These are phyloP conservation scores for Botrytis tulipae DNA, from an alignment of 2,329 filamentous ascomycete genomes.

Conservation along the genomic window DNA sequence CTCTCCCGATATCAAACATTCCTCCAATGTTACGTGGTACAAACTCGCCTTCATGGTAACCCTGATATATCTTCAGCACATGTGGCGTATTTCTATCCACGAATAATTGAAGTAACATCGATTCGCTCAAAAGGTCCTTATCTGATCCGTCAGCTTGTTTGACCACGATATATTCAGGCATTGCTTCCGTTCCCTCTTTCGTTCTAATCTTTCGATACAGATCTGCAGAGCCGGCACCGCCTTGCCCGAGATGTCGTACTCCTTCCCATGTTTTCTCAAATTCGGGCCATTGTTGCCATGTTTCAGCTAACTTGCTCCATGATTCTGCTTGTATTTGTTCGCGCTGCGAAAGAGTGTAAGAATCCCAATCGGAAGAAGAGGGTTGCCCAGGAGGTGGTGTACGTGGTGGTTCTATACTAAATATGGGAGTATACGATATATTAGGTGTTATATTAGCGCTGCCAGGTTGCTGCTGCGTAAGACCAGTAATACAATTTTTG, in stretches of 20 bases:
- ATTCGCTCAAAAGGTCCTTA: neutral
- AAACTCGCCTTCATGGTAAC: neutral
- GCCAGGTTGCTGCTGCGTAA: neutral
- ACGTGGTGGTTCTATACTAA: neutral
- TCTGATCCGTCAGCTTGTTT: neutral
- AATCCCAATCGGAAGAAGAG: neutral
- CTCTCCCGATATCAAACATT: constrained; percentile 3
- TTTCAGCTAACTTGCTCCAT: neutral
- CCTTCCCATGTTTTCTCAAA: neutral
- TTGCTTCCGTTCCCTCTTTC: neutral
- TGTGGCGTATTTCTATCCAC: neutral
- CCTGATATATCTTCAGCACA: neutral
- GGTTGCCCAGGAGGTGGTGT: neutral
- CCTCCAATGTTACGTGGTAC: neutral
- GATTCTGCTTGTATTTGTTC: neutral
- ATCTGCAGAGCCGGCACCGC: neutral
- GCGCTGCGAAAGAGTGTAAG: neutral
- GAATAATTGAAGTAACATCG: neutral
- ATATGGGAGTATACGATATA: neutral
- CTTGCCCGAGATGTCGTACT: neutral
- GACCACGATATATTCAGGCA: neutral
- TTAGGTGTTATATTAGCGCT: neutral
- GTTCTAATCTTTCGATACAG: neutral
- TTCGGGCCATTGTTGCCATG: neutral
- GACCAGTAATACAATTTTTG: neutral